Conservation (phyloP, 495 filamentous ascomycete species). For the Opeltia flavorubescens region DNA sequence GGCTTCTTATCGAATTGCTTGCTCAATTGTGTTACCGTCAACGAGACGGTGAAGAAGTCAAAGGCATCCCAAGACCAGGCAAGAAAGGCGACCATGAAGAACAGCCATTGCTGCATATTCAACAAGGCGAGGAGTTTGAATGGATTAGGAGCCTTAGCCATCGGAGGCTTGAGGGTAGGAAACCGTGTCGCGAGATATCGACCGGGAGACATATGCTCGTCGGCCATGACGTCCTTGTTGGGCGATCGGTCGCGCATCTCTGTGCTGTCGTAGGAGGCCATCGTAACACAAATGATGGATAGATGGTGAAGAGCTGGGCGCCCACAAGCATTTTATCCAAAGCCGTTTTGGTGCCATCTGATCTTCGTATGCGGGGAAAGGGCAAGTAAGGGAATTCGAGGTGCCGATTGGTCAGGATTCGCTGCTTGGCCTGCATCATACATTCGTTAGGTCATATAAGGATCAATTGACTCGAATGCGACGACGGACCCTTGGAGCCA, state of each 20-base stretch:
- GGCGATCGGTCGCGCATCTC: slow-evolving; percentile 10
- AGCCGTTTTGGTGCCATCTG: no score
- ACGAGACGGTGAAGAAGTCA: slow-evolving; percentile 81
- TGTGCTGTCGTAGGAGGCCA: slow-evolving; percentile 8
- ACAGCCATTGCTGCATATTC: slow-evolving; percentile 68
- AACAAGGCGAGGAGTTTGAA: slow-evolving; percentile 55
- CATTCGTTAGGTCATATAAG: no score
- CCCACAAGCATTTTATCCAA: no score
- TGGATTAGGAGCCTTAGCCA: slow-evolving; percentile 68
- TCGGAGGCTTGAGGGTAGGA: slow-evolving; percentile 58
- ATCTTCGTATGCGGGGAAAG: no score
- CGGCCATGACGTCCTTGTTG: slow-evolving; percentile 2
- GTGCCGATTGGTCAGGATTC: no score
- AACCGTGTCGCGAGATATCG: slow-evolving; percentile 59
- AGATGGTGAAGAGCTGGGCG: no score
- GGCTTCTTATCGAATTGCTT: slow-evolving; percentile 49
- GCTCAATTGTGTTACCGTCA: slow-evolving; percentile 57
- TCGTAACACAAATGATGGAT: no score
- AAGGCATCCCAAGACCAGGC: slow-evolving; percentile 82
- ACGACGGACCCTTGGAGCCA: no score
- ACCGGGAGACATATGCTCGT: slow-evolving; percentile 37
- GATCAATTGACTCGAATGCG: no score
- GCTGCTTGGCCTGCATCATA: no score
- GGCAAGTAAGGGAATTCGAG: no score
- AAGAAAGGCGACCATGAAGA: slow-evolving; percentile 47